Conservation (phyloP, 2,329 filamentous ascomycete species). For the Stemphylium vesicarium region DNA sequence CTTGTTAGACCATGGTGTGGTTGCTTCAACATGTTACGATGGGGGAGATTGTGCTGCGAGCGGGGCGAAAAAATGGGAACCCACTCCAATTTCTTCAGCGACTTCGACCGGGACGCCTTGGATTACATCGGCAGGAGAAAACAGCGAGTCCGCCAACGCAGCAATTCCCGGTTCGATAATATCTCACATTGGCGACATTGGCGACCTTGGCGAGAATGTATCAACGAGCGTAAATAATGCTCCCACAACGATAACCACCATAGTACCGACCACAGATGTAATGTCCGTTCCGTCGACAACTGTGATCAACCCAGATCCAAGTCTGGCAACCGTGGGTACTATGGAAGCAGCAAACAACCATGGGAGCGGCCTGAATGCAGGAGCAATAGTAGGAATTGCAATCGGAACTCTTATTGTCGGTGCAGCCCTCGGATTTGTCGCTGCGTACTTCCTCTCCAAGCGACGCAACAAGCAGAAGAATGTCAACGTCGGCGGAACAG, state of each 20-base stretch:
- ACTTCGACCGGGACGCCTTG: too few relatives aligned
- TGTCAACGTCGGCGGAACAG: conserved; percentile 6
- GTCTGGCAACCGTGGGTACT: neutral
- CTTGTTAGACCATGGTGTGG: neutral
- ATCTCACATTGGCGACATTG: too few relatives aligned
- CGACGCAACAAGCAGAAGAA: conserved; percentile 21
- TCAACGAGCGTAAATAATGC: neutral
- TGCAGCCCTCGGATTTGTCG: conserved; percentile 36
- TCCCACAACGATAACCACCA: neutral
- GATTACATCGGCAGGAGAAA: neutral
- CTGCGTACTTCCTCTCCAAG: conserved; percentile 40
- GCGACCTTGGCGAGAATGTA: neutral
- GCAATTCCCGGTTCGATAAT: too few relatives aligned
- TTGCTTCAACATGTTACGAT: neutral
- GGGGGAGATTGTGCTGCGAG: neutral
- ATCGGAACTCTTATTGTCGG: conserved; percentile 35
- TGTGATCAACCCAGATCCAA: neutral
- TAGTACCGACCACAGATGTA: neutral
- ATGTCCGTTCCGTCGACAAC: neutral
- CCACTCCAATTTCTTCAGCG: too few relatives aligned
- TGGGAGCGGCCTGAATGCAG: conserved; percentile 11
- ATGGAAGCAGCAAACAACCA: neutral
- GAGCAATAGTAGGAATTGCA: conserved; percentile 31
- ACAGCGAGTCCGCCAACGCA: too few relatives aligned
- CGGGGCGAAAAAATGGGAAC: neutral